A percentile compares a stretch with the other conserved stretches of the same genome.
These are phyloP conservation scores for Xylogone sp. DNA, from an alignment of 2,329 filamentous ascomycete species.

Conservation along the genomic window DNA sequence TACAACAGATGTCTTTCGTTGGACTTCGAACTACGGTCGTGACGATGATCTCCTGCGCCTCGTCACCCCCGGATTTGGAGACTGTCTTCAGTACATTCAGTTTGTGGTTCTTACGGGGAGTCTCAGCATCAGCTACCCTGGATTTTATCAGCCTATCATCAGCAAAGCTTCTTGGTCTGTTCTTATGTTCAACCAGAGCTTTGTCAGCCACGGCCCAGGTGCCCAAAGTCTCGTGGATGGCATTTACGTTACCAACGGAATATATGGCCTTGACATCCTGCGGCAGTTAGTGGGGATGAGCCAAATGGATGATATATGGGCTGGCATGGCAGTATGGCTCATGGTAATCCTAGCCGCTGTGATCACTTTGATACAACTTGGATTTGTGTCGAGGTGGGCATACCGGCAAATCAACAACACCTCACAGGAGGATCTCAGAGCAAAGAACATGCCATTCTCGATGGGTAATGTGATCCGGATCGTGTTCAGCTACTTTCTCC, in stretches of 20 bases:
- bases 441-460: constrained; percentile 89
- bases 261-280: constrained; percentile 74
- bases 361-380: constrained; percentile 68
- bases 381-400: constrained; percentile 73
- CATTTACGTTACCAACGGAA: constrained; percentile 76
- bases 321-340: constrained; percentile 89
- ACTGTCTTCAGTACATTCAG: constrained; percentile 96
- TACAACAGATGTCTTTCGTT: constrained; percentile 82
- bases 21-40: constrained; percentile 96
- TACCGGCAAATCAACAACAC: constrained; percentile 68
- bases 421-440: constrained; percentile 79
- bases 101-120: constrained; percentile 87
- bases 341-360: constrained; percentile 69
- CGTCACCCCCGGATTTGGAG: constrained; percentile 92
- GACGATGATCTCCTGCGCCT: constrained; percentile 88
- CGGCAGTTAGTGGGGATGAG: constrained; percentile 81
- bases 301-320: constrained; percentile 78
- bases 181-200: constrained; percentile 90
- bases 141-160: constrained; percentile 88
- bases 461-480: constrained; percentile 77
- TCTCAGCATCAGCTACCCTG: constrained; percentile 83
- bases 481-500: constrained; percentile 86
- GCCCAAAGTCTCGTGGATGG: constrained; percentile 72
- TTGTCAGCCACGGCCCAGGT: constrained; percentile 66
- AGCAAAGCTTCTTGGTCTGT: constrained; percentile 86